These are phyloP conservation scores for Cenchrus fungigraminus DNA, from an alignment of 176 grass and related monocot genomes.

Conservation along the genomic window DNA sequence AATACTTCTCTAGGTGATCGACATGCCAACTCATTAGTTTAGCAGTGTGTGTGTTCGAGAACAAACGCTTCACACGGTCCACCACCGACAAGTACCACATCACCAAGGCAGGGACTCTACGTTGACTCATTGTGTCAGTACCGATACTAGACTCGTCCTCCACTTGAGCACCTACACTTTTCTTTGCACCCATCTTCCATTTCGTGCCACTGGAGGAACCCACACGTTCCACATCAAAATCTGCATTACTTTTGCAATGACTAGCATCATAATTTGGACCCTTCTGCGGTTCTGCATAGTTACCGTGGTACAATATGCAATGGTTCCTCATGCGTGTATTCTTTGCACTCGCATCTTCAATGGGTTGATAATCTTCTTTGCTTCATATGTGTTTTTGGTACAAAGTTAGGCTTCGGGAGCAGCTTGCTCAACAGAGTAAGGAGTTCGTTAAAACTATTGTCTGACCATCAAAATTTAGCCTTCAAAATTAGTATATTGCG, in stretches of 20 bases:
- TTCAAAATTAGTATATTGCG: neutral
- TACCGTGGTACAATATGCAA: neutral
- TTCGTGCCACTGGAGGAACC: too few relatives aligned
- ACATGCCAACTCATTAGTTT: too few relatives aligned
- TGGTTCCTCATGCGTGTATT: neutral
- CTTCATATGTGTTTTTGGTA: neutral
- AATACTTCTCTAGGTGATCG: neutral
- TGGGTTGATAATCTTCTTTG: neutral
- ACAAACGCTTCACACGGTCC: too few relatives aligned
- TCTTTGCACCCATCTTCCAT: too few relatives aligned
- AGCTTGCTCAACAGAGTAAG: neutral
- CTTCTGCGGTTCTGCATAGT: neutral
- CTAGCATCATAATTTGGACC: neutral
- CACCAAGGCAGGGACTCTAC: too few relatives aligned
- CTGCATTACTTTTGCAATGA: neutral
- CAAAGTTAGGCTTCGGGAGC: neutral
- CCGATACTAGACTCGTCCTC: too few relatives aligned
- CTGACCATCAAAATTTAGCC: neutral
- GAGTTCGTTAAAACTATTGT: neutral
- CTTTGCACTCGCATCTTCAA: neutral
- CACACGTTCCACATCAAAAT: too few relatives aligned
- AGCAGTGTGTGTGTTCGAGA: too few relatives aligned
- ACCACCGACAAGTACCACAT: too few relatives aligned
- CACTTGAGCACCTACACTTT: too few relatives aligned
- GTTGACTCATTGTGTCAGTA: too few relatives aligned